Percentiles rank a stretch among this genome's conserved stretches.
phyloP scores from a whole-genome alignment of 345 rosid genomes.

The Salix brachista region DNA sequence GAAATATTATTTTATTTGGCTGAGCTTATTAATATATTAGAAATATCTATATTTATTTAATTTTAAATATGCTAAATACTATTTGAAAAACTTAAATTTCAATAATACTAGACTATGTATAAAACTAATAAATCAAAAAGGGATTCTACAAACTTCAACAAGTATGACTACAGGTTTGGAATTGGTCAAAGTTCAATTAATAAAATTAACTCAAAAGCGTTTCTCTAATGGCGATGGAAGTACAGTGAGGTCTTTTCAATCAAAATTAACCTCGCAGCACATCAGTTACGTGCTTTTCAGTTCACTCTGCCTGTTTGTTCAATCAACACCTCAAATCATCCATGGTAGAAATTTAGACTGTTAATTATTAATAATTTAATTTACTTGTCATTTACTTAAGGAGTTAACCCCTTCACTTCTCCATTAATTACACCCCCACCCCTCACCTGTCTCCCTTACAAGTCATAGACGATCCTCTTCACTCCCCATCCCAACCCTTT shows the following conservation, averaged over 20 bases:
- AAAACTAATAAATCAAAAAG: too few species aligned
- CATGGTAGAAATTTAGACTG: background rate
- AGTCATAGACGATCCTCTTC: background rate
- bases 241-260: background rate
- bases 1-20: too few species aligned
- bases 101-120: too few species aligned
- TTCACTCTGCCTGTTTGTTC: conserved; percentile 3
- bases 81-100: too few species aligned
- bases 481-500: conserved; percentile 10
- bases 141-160: too few species aligned
- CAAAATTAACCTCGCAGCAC: conserved; percentile 3
- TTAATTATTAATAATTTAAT: background rate
- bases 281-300: conserved; percentile 14
- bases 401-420: conserved; percentile 19
- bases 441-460: conserved; percentile 12
- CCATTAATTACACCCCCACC: conserved; percentile 17
- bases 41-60: too few species aligned
- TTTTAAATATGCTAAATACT: too few species aligned
- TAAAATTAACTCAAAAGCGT: background rate
- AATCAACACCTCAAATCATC: background rate
- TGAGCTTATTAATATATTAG: too few species aligned
- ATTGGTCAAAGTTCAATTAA: too few species aligned
- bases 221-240: background rate
- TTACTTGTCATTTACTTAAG: conserved; percentile 6
- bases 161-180: too few species aligned